Conservation (phyloP, 192 early-diverging fungal species). For the Umbelopsis sp. region DNA sequence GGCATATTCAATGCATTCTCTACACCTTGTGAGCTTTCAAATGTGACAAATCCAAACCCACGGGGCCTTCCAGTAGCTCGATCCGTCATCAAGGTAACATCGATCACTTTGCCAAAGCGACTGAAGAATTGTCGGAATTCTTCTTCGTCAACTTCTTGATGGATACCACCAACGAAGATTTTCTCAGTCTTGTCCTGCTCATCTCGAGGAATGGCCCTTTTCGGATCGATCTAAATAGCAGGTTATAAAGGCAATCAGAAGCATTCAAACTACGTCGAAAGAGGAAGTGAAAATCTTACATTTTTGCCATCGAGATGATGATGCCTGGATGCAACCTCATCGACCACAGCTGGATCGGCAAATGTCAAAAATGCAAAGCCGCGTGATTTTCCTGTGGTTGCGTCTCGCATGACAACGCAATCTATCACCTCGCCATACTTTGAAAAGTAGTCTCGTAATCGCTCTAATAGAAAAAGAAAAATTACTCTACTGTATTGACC, state of each 20-base stretch:
- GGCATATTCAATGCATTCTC: constrained; percentile 73
- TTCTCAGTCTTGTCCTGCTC: constrained; percentile 83
- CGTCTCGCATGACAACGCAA: constrained; percentile 78
- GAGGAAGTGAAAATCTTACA: constrained; percentile 45
- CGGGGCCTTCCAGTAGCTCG: constrained; percentile 84
- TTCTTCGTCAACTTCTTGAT: constrained; percentile 83
- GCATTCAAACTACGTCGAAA: neutral
- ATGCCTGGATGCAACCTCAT: constrained; percentile 65
- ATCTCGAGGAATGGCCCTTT: constrained; percentile 69
- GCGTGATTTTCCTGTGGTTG: constrained; percentile 63
- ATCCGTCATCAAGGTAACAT: constrained; percentile 86
- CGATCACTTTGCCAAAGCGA: constrained; percentile 82
- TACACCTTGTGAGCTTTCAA: constrained; percentile 73
- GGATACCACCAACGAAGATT: constrained; percentile 92
- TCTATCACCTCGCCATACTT: constrained; percentile 73
- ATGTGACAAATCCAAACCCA: constrained; percentile 95
- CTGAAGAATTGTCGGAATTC: constrained; percentile 84
- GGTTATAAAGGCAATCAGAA: neutral
- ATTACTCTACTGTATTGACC: constrained; percentile 4
- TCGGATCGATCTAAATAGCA: constrained; percentile 67
- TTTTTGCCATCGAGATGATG: constrained; percentile 80
- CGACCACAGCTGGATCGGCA: constrained; percentile 58
- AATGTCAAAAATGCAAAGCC: constrained; percentile 84
- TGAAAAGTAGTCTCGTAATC: constrained; percentile 67
- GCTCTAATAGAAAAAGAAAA: constrained; percentile 54